phyloP scores from a whole-genome alignment of 805 yeast species.

The Ogataea thermomethanolica region DNA sequence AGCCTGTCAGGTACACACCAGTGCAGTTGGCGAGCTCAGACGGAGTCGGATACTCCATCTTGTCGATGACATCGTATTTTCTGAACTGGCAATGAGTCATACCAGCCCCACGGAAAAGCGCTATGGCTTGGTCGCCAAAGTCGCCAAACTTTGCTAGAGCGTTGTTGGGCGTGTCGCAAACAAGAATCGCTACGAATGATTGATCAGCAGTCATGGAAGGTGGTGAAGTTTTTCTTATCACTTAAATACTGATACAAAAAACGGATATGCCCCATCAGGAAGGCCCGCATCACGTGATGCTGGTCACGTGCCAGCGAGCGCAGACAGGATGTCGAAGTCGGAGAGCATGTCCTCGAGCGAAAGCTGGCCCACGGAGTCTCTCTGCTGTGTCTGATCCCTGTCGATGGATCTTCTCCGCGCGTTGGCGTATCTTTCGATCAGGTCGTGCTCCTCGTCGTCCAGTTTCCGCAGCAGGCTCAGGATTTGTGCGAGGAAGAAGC shows the following conservation, averaged over 20 bases:
- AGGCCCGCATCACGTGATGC: constrained; percentile 1
- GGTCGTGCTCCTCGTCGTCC: constrained; percentile 4
- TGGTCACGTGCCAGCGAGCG: constrained; percentile 9
- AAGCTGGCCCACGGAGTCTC: neutral
- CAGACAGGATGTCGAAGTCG: constrained; percentile 15
- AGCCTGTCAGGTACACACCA: constrained; percentile 52
- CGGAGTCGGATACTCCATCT: constrained; percentile 23
- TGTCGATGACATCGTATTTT: constrained; percentile 38
- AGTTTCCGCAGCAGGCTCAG: constrained; percentile 2
- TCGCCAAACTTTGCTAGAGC: constrained; percentile 39
- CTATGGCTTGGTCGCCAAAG: constrained; percentile 47
- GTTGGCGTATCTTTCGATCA: constrained; percentile 1
- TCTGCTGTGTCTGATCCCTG: neutral
- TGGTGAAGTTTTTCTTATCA: neutral
- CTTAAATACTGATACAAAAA: too few relatives aligned
- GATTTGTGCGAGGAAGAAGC: constrained; percentile 3
- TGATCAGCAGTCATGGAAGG: constrained; percentile 6
- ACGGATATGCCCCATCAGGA: constrained; percentile 3
- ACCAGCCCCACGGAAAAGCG: constrained; percentile 31
- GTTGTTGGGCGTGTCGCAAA: constrained; percentile 17
- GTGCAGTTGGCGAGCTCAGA: constrained; percentile 26
- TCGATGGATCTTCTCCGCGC: neutral
- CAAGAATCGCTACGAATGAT: constrained; percentile 13
- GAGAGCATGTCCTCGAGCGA: constrained; percentile 16
- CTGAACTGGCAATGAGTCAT: constrained; percentile 22